phyloP scores from a whole-genome alignment of 345 rosid genomes.

The Gossypium anomalum region DNA sequence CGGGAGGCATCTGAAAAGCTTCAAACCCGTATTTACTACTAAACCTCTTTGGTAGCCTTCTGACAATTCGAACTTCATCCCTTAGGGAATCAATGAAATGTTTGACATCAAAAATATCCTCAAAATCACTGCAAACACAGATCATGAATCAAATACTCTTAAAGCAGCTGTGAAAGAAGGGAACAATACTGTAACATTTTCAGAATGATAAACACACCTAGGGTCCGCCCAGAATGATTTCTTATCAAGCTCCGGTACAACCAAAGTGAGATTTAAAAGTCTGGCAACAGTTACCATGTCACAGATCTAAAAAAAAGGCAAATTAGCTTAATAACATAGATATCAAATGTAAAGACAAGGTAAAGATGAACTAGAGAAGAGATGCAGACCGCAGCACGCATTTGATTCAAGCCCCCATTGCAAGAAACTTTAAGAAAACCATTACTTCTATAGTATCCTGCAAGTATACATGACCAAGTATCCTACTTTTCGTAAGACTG shows the following conservation, averaged over 20 bases:
- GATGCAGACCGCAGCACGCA: slow-evolving; percentile 84
- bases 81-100: slow-evolving; percentile 92
- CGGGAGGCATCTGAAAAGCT: slow-evolving; percentile 73
- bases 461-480: slow-evolving; percentile 9
- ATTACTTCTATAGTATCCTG: slow-evolving; percentile 80
- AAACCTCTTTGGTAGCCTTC: slow-evolving; percentile 77
- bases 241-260: slow-evolving; percentile 96
- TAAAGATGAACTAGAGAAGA: slow-evolving; percentile 24
- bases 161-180: not conserved
- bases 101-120: slow-evolving; percentile 83
- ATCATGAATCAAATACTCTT: slow-evolving; percentile 14
- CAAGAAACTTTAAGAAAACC: slow-evolving; percentile 84
- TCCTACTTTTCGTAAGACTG: slow-evolving; percentile 2
- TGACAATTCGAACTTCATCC: slow-evolving; percentile 81
- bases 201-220: slow-evolving; percentile 44
- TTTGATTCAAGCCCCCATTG: slow-evolving; percentile 94
- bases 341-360: slow-evolving; percentile 10
- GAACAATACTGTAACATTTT: not conserved
- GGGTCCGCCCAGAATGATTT: slow-evolving; percentile 98
- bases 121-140: slow-evolving; percentile 71
- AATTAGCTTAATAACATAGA: slow-evolving; percentile 15
- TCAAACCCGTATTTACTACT: slow-evolving; percentile 52
- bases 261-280: slow-evolving; percentile 86
- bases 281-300: slow-evolving; percentile 89
- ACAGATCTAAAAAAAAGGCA: slow-evolving; percentile 60